Base-by-base conservation (phyloP, 1,284 basidiomycete species). In the Papiliotrema nemorosa region DNA sequence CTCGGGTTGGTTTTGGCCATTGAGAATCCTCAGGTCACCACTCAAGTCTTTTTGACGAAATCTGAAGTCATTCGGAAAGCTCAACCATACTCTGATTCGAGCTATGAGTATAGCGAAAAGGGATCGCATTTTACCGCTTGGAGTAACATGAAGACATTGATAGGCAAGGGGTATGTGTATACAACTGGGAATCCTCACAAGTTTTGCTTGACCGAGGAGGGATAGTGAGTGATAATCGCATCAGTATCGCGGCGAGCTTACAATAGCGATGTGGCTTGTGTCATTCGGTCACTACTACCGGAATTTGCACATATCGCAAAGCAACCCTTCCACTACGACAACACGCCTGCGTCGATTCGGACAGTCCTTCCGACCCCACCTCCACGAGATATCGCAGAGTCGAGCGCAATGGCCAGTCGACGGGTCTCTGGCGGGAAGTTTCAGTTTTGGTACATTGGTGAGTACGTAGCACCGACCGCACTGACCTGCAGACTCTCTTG, bases 371-470 rank as follows among this genome's bases (percentile, higher is more conserved):
- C 29, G 9, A 31, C 29, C 14, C 29, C 29, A 18, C 10, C 29
- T 33, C 26, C 18, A 21, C 43, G 18, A 5, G 10, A 21, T 21
- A 9, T 18, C 5, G 26, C 31, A 13, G 49, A 38, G 40, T 39
- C 29, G 5, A 44, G 36, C 25, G 14, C 25, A 5, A 37, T n/a
- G 33, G 42, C 49, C 16, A 13, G 22, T 25, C 6, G 44, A 20
- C 3, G 26, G 10, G 18, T 29, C 14, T 37, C 33, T 26, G 39
- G 50, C 4, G 57, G 51, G 26, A 59, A 62, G 43, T 67, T 71
- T 45, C 56, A 60, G 25, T 75, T 75, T 44, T 73, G 70, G 68
- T 75, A 75, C 48, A 69, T 75, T 24, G 65, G 70, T 70, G 46
- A 22, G 68, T 60, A 2, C n/a, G n/a, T n/a, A n/a, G 13, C 22